These are phyloP conservation scores for Cyclotella atomus DNA, from an alignment of 108 stramenopile species.

Conservation along the genomic window DNA sequence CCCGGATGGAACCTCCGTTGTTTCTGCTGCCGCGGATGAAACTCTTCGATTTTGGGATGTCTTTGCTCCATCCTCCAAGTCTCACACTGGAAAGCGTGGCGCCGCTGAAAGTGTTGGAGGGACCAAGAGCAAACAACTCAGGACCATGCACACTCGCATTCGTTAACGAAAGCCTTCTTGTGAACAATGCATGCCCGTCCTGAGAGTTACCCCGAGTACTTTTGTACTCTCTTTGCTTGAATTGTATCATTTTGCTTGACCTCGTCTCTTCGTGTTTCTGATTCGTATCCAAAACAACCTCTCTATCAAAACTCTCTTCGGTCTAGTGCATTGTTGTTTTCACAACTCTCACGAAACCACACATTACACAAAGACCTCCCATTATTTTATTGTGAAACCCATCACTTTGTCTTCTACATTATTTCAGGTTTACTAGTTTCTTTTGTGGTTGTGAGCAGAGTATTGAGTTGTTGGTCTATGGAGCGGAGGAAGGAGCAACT, in stretches of 20 bases:
- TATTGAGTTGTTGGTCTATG: too few species aligned
- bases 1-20: conserved; percentile 81
- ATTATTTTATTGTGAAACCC: too few species aligned
- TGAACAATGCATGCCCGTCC: conserved; percentile 40
- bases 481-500: too few species aligned
- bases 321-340: conserved; percentile 50
- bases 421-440: too few species aligned
- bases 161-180: conserved; percentile 14
- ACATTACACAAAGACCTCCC: conserved; percentile 38
- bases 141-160: conserved; percentile 69
- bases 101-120: conserved; percentile 47
- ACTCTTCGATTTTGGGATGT: conserved; percentile 94
- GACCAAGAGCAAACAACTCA: conserved; percentile 56
- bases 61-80: conserved; percentile 60
- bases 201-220: conserved; percentile 28
- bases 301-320: conserved; percentile 36
- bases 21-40: conserved; percentile 90
- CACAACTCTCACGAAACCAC: conserved; percentile 49
- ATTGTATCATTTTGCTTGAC: conserved; percentile 17
- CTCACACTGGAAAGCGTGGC: conserved; percentile 46
- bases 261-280: conserved; percentile 26
- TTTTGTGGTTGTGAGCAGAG: too few species aligned
- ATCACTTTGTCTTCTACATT: too few species aligned
- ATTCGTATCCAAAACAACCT: conserved; percentile 12
- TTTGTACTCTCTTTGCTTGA: conserved; percentile 8